phyloP scores from a whole-genome alignment of 495 filamentous ascomycete genomes.

The Trichoderma gamsii region DNA sequence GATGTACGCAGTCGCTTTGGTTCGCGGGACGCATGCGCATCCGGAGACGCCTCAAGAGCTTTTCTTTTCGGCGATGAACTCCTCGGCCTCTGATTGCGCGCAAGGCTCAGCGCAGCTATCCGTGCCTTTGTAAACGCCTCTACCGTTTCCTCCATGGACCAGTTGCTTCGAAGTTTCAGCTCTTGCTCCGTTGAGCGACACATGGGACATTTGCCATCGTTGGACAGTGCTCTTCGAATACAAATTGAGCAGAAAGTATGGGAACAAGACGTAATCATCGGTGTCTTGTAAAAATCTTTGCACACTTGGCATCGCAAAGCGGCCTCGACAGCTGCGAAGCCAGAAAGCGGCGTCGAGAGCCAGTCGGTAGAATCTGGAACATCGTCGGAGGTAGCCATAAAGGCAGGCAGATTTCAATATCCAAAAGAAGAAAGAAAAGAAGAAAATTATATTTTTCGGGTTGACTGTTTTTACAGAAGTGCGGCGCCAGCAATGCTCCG shows the following conservation, averaged over 20 bases:
- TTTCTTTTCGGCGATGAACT: conserved; percentile 44
- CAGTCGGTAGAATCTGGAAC: conserved; percentile 91
- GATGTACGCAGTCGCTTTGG: conserved; percentile 43
- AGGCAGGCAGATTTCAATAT: not conserved
- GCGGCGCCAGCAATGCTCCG: not conserved
- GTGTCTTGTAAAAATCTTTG: conserved; percentile 92
- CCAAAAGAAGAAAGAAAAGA: not conserved
- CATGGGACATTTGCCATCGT: conserved; percentile 78
- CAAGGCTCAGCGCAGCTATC: conserved; percentile 55
- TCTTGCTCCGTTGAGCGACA: conserved; percentile 76
- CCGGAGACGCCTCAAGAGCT: conserved; percentile 35
- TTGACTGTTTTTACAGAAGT: not conserved
- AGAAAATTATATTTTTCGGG: not conserved
- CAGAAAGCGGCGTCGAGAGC: conserved; percentile 68
- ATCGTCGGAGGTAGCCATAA: conserved; percentile 37
- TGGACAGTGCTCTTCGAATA: conserved; percentile 74
- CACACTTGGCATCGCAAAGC: conserved; percentile 91
- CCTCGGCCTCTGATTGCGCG: conserved; percentile 21
- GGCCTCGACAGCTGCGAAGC: conserved; percentile 71
- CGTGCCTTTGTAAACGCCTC: conserved; percentile 66
- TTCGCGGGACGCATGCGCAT: conserved; percentile 23
- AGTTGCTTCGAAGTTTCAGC: conserved; percentile 75
- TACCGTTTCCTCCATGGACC: conserved; percentile 77
- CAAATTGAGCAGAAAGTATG: conserved; percentile 97
- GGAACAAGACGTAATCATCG: conserved; percentile 88